Conservation (phyloP, 768 basidiomycete genomes). For the Termitomyces sp. region DNA sequence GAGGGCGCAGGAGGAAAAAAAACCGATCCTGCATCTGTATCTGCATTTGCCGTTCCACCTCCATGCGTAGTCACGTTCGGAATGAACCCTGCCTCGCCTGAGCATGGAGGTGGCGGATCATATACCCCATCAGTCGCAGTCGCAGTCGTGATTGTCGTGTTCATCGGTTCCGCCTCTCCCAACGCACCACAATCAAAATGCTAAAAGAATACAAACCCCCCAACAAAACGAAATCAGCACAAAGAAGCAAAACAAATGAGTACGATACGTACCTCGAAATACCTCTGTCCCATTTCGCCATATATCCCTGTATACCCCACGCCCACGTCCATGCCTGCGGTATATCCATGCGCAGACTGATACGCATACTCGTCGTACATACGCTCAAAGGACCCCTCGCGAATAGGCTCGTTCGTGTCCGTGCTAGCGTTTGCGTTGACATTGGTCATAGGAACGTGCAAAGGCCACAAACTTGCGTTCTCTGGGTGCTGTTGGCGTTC, state of each 20-base stretch:
- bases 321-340: background rate
- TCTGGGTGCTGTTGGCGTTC: too few relatives aligned
- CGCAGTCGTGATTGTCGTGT: too few relatives aligned
- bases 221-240: background rate
- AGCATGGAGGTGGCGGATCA: too few relatives aligned
- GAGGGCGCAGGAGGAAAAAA: background rate
- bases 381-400: background rate
- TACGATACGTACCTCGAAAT: background rate
- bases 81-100: too few relatives aligned
- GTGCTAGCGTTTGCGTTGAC: too few relatives aligned
- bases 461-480: background rate
- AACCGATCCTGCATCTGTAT: background rate
- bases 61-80: too few relatives aligned
- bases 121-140: too few relatives aligned
- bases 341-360: too few relatives aligned
- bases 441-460: background rate
- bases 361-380: background rate
- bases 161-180: too few relatives aligned
- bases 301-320: background rate
- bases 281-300: background rate
- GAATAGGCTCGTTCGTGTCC: background rate
- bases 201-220: background rate
- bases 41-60: too few relatives aligned
- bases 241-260: background rate
- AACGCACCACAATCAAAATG: too few relatives aligned